Percentiles rank a stretch among this genome's conserved stretches.
phyloP scores from a whole-genome alignment of 345 rosid species.

The Acer saccharum region DNA sequence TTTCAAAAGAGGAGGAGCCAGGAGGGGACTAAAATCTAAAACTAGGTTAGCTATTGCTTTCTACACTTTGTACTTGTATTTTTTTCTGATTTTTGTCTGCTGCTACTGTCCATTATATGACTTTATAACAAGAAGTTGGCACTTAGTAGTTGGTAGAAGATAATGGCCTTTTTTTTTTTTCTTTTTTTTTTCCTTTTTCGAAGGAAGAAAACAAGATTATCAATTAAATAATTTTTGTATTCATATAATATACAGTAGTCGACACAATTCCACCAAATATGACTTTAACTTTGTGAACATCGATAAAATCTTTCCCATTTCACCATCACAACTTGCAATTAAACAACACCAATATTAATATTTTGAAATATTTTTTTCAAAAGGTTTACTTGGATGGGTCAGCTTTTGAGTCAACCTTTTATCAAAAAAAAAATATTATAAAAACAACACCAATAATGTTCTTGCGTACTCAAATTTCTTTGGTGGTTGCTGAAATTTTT shows the following conservation, averaged over 20 bases:
- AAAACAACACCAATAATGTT: no score
- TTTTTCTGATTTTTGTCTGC: not conserved
- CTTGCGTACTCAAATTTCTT: not conserved
- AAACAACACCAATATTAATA: not conserved
- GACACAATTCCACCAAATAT: not conserved
- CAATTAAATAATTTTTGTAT: no score
- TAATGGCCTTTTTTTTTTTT: no score
- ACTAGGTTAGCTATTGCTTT: no score
- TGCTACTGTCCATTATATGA: not conserved
- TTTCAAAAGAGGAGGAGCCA: no score
- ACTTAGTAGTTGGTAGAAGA: not conserved
- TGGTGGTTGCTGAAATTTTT: not conserved
- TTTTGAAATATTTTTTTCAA: not conserved
- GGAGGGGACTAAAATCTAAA: no score
- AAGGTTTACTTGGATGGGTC: not conserved
- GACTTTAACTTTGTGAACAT: not conserved
- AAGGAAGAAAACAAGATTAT: not conserved
- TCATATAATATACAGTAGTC: no score
- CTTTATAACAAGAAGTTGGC: not conserved
- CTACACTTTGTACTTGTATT: no score
- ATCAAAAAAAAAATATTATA: no score
- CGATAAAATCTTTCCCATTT: no score
- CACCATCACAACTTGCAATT: not conserved
- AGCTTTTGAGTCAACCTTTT: not conserved
- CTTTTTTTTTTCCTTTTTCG: not conserved